Evolutionary conservation across 2,329 filamentous ascomycete species (phyloP), one percentile per base, ranked within the genome.

Genomic region (Ophiostoma australiae): DNA sequence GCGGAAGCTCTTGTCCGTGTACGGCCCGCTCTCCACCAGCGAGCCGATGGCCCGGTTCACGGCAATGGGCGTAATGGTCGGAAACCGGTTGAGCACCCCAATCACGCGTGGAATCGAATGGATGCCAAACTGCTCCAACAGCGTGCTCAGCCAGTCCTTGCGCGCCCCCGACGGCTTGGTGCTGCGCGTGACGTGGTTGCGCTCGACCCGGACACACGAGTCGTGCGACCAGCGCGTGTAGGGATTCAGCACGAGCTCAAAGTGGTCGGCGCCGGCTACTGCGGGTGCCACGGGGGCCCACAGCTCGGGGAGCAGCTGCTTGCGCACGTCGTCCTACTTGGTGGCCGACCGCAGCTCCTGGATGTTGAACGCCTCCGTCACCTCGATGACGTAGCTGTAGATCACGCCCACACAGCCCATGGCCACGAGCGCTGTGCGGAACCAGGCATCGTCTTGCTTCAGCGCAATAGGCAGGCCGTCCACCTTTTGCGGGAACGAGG

Each of bases 361-460:
- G 1, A 76, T 68, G 11, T 70, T 68, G 58, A 76, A 76, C 0
- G 76, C 76, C 2, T 73, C 70, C 1, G 71, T 71, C 3, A 76
- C 74, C n/a, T 76, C 75, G 17, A 76, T 73, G 10, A 73, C 72
- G 69, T 76, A 76, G 69, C 73, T 73, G 71, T 76, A 76, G 11
- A 76, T 72, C 27, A 77, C 72, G 0, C 76, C 76, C 8, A 77
- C 65, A 23, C 76, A 76, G 31, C 76, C 76, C 75, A 77, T 76
- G 4, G 75, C 72, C 0, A 76, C 75, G 1, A 76, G 72, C 4
- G 70, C 75, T 1, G 75, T 73, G 8, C 73, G 71, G 48, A 76
- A 76, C 76, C 73, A 76, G 63, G 73, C 70, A 69, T 77, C 74
- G 67, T 76, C 48, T 37, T 77, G 76, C 27, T 74, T 74, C 17